Evolutionary conservation across 1,284 basidiomycete genomes (phyloP).

Genomic region (Pseudozyma sp.): DNA sequence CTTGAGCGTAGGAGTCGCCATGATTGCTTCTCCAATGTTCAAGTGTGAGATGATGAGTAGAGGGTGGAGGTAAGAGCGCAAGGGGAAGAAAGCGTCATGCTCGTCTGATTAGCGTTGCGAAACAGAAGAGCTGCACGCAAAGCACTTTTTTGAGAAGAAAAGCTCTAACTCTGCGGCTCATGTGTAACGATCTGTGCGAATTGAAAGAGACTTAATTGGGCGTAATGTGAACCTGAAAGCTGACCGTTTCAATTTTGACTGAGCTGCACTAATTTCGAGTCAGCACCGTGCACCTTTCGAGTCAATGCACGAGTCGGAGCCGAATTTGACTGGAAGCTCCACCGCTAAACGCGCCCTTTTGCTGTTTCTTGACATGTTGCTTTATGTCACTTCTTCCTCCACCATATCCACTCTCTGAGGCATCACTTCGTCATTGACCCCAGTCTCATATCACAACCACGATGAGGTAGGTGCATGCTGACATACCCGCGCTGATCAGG

Average conservation of each 20-base stretch:
- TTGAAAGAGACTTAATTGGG: conserved; percentile 7
- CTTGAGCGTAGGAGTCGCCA: conserved; percentile 49
- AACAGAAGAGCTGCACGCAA: too few relatives aligned
- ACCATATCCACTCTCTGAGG: not conserved
- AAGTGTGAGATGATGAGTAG: conserved; percentile 8
- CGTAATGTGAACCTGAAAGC: not conserved
- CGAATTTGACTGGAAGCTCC: conserved; percentile 10
- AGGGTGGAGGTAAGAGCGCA: conserved; percentile 4
- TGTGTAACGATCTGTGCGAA: not conserved
- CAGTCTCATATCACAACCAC: not conserved
- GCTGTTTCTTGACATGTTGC: not conserved
- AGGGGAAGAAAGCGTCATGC: conserved; percentile 3
- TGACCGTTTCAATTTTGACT: conserved; percentile 4
- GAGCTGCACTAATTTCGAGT: conserved; percentile 14
- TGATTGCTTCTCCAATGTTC: conserved; percentile 18
- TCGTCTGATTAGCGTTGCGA: not conserved
- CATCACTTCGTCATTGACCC: not conserved
- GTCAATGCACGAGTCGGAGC: conserved; percentile 21
- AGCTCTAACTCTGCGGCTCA: not conserved
- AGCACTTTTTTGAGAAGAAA: conserved; percentile 6
- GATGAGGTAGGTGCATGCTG: conserved; percentile 19
- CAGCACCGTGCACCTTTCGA: not conserved
- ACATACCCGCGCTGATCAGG: conserved; percentile 1
- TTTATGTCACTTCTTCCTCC: conserved; percentile 4
- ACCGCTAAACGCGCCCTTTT: conserved; percentile 3